Evolutionary conservation across 805 yeast genomes (phyloP).

Genomic region (Cyberlindnera veronae): DNA sequence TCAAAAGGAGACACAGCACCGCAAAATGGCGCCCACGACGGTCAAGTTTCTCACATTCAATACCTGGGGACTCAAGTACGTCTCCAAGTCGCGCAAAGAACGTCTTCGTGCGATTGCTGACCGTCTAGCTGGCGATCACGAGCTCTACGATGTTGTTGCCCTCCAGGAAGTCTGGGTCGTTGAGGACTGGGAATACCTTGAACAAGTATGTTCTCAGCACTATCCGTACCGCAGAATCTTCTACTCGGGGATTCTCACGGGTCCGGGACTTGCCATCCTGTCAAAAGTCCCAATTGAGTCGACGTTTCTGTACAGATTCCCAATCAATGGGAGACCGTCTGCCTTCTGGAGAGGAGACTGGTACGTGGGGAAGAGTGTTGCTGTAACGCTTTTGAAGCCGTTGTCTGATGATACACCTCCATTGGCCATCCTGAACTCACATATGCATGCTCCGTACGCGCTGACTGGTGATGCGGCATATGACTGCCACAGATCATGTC

Average conservation of each 20-base stretch:
- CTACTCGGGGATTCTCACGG: conserved; percentile 80
- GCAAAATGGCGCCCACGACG: not conserved
- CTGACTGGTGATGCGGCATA: conserved; percentile 82
- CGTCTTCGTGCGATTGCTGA: conserved; percentile 76
- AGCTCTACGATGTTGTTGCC: conserved; percentile 77
- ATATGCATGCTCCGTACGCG: conserved; percentile 97
- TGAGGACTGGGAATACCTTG: conserved; percentile 74
- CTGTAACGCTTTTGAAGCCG: conserved; percentile 65
- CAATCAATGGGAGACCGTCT: conserved; percentile 90
- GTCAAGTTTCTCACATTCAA: conserved; percentile 64
- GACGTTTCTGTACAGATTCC: conserved; percentile 78
- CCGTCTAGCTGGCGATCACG: conserved; percentile 41
- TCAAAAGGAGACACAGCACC: not conserved
- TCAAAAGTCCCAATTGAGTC: conserved; percentile 81
- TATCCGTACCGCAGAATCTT: conserved; percentile 70
- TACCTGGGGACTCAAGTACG: conserved; percentile 86
- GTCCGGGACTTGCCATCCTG: conserved; percentile 87
- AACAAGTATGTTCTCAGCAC: conserved; percentile 36
- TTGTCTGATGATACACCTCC: conserved; percentile 44
- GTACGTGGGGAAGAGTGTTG: conserved; percentile 90
- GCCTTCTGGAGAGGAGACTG: conserved; percentile 96
- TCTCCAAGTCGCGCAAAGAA: conserved; percentile 64
- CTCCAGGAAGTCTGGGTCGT: conserved; percentile 94
- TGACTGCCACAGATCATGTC: conserved; percentile 85
- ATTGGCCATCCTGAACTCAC: conserved; percentile 82